phyloP scores from a whole-genome alignment of 371 early-diverging fungal genomes.

The Mortierella sp. region DNA sequence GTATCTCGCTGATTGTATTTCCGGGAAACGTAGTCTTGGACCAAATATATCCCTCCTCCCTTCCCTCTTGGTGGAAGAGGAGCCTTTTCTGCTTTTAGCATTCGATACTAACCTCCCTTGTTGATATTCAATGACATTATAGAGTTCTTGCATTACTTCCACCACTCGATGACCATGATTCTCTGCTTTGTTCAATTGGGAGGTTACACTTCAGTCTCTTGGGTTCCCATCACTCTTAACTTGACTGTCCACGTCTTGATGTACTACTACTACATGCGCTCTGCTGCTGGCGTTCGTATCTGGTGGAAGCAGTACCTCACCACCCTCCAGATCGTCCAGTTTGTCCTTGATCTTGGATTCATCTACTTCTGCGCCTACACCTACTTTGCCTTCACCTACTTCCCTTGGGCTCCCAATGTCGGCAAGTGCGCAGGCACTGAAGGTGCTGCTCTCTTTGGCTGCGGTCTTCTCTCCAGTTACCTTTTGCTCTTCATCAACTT shows the following conservation, averaged over 20 bases:
- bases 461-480: slow-evolving; percentile 84
- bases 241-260: slow-evolving; percentile 93
- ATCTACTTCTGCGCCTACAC: slow-evolving; percentile 89
- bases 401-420: slow-evolving; percentile 76
- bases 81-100: background rate
- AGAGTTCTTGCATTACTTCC: slow-evolving; percentile 92
- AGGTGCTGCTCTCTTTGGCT: slow-evolving; percentile 85
- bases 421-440: slow-evolving; percentile 86
- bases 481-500: slow-evolving; percentile 90
- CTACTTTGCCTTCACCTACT: slow-evolving; percentile 79
- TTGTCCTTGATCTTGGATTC: slow-evolving; percentile 84
- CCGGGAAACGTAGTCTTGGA: too few species aligned
- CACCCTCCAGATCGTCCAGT: slow-evolving; percentile 91
- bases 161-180: slow-evolving; percentile 91
- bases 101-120: background rate
- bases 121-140: background rate
- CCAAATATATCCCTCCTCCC: background rate
- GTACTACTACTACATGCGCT: slow-evolving; percentile 94
- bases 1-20: background rate
- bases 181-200: slow-evolving; percentile 88
- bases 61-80: background rate
- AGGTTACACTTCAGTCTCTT: slow-evolving; percentile 85
- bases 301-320: slow-evolving; percentile 96
- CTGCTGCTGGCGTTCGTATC: slow-evolving; percentile 84
- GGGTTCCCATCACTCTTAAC: slow-evolving; percentile 86